Conservation (phyloP, 2,329 filamentous ascomycete species). For the Ophiostoma pallidulum region DNA sequence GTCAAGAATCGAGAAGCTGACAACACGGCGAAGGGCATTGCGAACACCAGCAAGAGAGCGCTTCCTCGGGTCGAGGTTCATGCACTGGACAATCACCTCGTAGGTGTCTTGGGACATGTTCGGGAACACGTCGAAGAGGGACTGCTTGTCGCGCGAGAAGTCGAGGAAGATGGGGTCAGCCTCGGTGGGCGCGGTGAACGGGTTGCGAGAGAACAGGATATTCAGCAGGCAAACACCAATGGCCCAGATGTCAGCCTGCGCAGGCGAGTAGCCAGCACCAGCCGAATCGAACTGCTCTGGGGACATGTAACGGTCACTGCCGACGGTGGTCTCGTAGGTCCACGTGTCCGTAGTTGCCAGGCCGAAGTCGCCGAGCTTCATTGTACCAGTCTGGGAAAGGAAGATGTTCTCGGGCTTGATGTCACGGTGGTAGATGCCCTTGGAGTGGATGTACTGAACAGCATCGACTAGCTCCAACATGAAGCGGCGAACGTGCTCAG, state of each 20-base stretch:
- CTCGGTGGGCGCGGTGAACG: constrained; percentile 82
- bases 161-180: constrained; percentile 90
- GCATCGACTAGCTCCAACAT: constrained; percentile 91
- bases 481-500: constrained; percentile 92
- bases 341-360: constrained; percentile 81
- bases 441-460: constrained; percentile 80
- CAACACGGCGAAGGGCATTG: constrained; percentile 65
- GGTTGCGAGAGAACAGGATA: constrained; percentile 92
- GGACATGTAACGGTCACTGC: constrained; percentile 98
- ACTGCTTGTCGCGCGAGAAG: constrained; percentile 87
- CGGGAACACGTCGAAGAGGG: constrained; percentile 94
- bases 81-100: constrained; percentile 81
- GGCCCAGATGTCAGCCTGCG: constrained; percentile 92
- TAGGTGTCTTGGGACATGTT: constrained; percentile 98
- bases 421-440: constrained; percentile 90
- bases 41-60: constrained; percentile 72
- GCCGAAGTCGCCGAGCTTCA: constrained; percentile 97
- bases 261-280: constrained; percentile 80
- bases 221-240: constrained; percentile 95
- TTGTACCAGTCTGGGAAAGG: constrained; percentile 69
- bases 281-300: constrained; percentile 94
- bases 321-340: constrained; percentile 88
- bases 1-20: constrained; percentile 90
- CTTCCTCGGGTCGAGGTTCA: constrained; percentile 84
- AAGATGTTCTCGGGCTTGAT: constrained; percentile 99